phyloP scores from a whole-genome alignment of 2,329 filamentous ascomycete genomes.

The Aspergillus sp. region DNA sequence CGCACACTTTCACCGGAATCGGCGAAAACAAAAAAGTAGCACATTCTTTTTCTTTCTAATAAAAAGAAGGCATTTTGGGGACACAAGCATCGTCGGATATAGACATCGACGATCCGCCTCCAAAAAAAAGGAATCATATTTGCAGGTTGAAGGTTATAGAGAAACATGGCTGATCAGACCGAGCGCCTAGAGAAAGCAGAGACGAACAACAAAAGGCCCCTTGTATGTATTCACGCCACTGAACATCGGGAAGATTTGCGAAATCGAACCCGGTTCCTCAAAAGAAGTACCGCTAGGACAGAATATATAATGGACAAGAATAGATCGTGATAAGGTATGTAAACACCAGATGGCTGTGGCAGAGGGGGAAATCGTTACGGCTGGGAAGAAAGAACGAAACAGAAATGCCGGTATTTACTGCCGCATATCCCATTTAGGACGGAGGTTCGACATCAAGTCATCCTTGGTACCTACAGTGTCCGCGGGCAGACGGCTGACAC shows the following conservation, averaged over 20 bases:
- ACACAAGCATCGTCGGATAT: neutral
- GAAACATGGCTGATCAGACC: constrained; percentile 12
- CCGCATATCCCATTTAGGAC: constrained; percentile 58
- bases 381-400: constrained; percentile 2
- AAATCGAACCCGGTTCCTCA: constrained; percentile 13
- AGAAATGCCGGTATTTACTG: constrained; percentile 24
- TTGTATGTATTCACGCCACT: constrained; percentile 27
- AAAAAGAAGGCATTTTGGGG: neutral
- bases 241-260: constrained; percentile 18
- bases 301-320: constrained; percentile 16
- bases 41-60: neutral
- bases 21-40: neutral
- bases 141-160: constrained; percentile 10
- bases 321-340: constrained; percentile 24
- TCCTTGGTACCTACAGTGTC: constrained; percentile 78
- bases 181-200: constrained; percentile 17
- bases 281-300: constrained; percentile 14
- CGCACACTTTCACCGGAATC: too few relatives aligned
- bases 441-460: constrained; percentile 62
- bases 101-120: neutral
- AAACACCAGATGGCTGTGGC: constrained; percentile 12
- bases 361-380: constrained; percentile 23
- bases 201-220: constrained; percentile 15
- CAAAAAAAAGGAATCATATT: constrained; percentile 10
- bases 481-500: constrained; percentile 79